phyloP scores from a whole-genome alignment of 2,329 filamentous ascomycete species.

The Nigrospora osmanthi region DNA sequence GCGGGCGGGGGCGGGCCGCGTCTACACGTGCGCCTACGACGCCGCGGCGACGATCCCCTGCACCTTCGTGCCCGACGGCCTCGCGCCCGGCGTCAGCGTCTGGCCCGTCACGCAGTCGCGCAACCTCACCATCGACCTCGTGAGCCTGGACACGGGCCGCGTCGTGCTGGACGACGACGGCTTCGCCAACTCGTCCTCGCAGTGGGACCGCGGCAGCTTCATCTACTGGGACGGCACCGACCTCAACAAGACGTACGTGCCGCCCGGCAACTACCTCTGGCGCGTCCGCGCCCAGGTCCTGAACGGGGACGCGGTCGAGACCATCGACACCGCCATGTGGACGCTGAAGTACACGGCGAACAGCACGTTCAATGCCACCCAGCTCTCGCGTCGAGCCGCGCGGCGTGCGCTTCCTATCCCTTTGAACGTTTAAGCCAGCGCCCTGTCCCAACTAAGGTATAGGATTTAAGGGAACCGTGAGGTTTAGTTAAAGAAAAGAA shows the following conservation, averaged over 20 bases:
- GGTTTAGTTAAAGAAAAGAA: too few species aligned
- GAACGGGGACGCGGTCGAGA: neutral
- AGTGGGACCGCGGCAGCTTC: neutral
- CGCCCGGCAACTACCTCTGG: neutral
- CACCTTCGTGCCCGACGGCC: neutral
- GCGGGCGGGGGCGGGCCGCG: neutral
- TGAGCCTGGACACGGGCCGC: neutral
- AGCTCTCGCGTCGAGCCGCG: too few species aligned
- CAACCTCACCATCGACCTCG: neutral
- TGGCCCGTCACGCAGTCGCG: neutral
- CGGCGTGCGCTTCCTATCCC: too few species aligned
- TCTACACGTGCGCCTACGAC: neutral
- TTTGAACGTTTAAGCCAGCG: too few species aligned
- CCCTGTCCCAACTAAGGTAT: too few species aligned
- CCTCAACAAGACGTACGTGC: neutral
- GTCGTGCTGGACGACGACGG: neutral
- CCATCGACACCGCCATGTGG: neutral
- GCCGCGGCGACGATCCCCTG: neutral
- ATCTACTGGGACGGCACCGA: neutral
- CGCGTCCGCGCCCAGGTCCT: neutral
- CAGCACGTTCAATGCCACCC: neutral
- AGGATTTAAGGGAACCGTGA: too few species aligned
- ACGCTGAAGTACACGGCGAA: neutral
- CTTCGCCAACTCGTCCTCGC: neutral
- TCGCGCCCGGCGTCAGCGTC: neutral